phyloP scores from a whole-genome alignment of 192 early-diverging fungal species.

The Linnemannia elongata region DNA sequence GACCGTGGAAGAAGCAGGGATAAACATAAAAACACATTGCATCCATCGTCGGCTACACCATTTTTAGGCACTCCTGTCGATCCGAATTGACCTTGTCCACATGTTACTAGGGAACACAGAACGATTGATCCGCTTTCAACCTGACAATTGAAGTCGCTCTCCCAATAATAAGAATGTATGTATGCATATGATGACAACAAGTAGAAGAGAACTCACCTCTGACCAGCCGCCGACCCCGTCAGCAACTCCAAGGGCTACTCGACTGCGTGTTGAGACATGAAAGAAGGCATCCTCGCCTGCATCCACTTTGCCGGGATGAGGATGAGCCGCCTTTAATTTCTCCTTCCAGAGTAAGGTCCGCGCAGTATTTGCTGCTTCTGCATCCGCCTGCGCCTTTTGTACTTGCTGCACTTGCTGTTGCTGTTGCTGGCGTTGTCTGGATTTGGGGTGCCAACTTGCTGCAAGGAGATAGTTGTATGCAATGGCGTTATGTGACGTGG shows the following conservation, averaged over 20 bases:
- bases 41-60: background rate
- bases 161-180: background rate
- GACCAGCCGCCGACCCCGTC: constrained; percentile 75
- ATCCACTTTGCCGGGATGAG: constrained; percentile 65
- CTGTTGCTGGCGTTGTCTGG: constrained; percentile 13
- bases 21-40: background rate
- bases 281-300: constrained; percentile 74
- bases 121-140: background rate
- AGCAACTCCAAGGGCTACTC: constrained; percentile 68
- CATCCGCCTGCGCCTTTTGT: constrained; percentile 7
- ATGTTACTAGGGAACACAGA: background rate
- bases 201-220: constrained; percentile 48
- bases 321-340: constrained; percentile 24
- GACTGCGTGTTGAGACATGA: constrained; percentile 62
- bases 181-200: background rate
- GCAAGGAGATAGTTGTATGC: constrained; percentile 49
- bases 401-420: constrained; percentile 16
- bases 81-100: background rate
- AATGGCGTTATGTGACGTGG: constrained; percentile 15
- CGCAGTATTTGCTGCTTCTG: constrained; percentile 24
- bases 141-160: background rate
- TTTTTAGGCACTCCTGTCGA: constrained; percentile 6
- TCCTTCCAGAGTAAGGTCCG: constrained; percentile 23
- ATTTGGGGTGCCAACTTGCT: constrained; percentile 48
- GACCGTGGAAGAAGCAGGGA: background rate